Percentiles rank a stretch among this genome's conserved stretches.
These are phyloP conservation scores for Sistotremastrum niveocremeum DNA, from an alignment of 768 basidiomycete genomes.

Conservation along the genomic window DNA sequence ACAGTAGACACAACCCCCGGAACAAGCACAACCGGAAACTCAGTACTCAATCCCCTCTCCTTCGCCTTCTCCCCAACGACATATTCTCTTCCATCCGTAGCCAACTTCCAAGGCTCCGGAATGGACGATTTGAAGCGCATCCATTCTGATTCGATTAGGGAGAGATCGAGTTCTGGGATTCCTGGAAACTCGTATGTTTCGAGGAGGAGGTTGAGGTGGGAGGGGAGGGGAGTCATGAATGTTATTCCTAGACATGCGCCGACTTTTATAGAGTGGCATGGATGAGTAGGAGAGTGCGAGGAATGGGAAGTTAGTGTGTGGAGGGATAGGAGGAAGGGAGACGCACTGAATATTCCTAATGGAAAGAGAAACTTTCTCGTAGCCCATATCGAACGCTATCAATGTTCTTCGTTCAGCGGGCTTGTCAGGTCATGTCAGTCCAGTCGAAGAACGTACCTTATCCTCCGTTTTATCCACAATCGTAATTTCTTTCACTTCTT, in stretches of 20 bases:
- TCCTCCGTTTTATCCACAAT: too few relatives aligned
- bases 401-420: background rate
- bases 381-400: conserved; percentile 1
- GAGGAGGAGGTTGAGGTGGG: conserved; percentile 50
- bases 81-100: conserved; percentile 69
- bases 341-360: conserved; percentile 50
- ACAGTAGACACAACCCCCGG: conserved; percentile 87
- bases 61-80: conserved; percentile 59
- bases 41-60: conserved; percentile 47
- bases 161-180: conserved; percentile 50
- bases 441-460: too few relatives aligned
- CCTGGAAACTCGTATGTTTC: conserved; percentile 53
- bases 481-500: too few relatives aligned
- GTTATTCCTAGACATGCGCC: conserved; percentile 51
- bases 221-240: conserved; percentile 59
- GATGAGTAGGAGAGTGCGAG: background rate
- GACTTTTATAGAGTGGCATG: conserved; percentile 31
- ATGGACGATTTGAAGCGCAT: conserved; percentile 48
- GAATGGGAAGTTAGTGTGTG: conserved; percentile 3
- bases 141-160: conserved; percentile 63
- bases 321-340: background rate
- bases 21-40: conserved; percentile 73
- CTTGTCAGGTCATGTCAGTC: too few relatives aligned
- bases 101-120: conserved; percentile 73
- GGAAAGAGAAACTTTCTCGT: conserved; percentile 50